These are phyloP conservation scores for Drechslerella coelobrocha DNA, from an alignment of 2,329 filamentous ascomycete species.

Conservation along the genomic window DNA sequence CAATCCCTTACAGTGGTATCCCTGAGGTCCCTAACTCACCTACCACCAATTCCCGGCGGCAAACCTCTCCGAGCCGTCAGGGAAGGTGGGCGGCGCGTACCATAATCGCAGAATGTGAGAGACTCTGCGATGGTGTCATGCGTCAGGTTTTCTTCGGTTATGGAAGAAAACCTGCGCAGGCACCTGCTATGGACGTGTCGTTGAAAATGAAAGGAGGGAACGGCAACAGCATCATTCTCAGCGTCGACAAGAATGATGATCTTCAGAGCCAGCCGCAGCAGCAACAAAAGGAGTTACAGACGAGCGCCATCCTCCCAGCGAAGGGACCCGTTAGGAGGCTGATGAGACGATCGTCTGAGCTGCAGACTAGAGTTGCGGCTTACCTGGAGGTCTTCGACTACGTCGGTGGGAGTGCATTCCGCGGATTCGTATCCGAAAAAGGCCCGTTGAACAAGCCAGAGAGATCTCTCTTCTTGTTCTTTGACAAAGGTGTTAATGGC, in stretches of 20 bases:
- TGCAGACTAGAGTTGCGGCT: conserved; percentile 62
- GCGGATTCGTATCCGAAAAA: conserved; percentile 76
- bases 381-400: conserved; percentile 88
- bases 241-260: conserved; percentile 45
- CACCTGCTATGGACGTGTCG: conserved; percentile 50
- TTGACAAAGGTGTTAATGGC: conserved; percentile 66
- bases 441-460: conserved; percentile 60
- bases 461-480: conserved; percentile 85
- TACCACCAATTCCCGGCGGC: conserved; percentile 59
- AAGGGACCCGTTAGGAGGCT: conserved; percentile 31
- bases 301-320: conserved; percentile 49
- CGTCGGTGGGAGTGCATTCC: conserved; percentile 79
- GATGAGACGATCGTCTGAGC: conserved; percentile 50
- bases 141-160: conserved; percentile 87
- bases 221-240: conserved; percentile 49
- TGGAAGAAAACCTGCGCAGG: conserved; percentile 50
- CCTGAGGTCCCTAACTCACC: conserved; percentile 64
- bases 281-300: conserved; percentile 51
- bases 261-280: conserved; percentile 49
- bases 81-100: conserved; percentile 91
- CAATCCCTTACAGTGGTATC: conserved; percentile 71
- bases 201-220: conserved; percentile 49
- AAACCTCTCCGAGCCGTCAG: conserved; percentile 62
- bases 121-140: conserved; percentile 98
- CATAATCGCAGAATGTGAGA: conserved; percentile 99